Base-by-base conservation (phyloP, 2,329 filamentous ascomycete species). In the Fusarium subglutinans region DNA sequence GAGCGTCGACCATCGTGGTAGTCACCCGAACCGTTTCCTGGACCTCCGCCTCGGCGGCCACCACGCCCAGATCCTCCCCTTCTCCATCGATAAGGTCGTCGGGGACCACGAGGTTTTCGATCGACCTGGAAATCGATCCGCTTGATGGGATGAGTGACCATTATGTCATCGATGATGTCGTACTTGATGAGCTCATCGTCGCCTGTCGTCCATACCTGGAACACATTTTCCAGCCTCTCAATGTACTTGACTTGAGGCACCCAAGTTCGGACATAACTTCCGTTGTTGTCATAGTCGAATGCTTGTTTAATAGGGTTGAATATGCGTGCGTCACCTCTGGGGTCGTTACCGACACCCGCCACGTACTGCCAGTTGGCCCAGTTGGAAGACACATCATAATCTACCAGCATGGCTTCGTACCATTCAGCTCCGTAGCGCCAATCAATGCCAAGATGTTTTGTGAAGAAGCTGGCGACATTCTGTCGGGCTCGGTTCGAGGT, bases 341-440 rank as follows among this genome's bases (percentile, higher is more conserved):
- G 93, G 74, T 96, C 93, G 73, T 95, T 95, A 13, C 94, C 93
- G 0, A 96, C 92, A 0, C 93, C 93, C 0, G 93, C 88, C 2
- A 94, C 89, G 70, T 96, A 96, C 80, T 95, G 93, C 93, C 93
- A 95, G 77, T 94, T 95, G 15, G 90, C 90, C 93, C 93, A 96
- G 75, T 95, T 95, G 67, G 88, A 92, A 20, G 88, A 90, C 0
- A 93, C 87, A 75, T 96, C 93, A 79, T 95, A 94, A 79, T 96
- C 94, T 37, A 92, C 85, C 7, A 95, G 86, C 78, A 93, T 84
- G 79, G 88, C 89, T 79, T 96, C 93, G 78, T 95, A 96, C 92
- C 92, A 96, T 79, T 95, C 93, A 0, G 93, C 94, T 0, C 93
- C 94, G 20, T 93, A 87, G 0, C 93, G 89, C 94, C 94, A 96